Evolutionary conservation across 805 yeast species (phyloP), one percentile per base, ranked within the genome.

Genomic region (Saccharomyces eubayanus): DNA sequence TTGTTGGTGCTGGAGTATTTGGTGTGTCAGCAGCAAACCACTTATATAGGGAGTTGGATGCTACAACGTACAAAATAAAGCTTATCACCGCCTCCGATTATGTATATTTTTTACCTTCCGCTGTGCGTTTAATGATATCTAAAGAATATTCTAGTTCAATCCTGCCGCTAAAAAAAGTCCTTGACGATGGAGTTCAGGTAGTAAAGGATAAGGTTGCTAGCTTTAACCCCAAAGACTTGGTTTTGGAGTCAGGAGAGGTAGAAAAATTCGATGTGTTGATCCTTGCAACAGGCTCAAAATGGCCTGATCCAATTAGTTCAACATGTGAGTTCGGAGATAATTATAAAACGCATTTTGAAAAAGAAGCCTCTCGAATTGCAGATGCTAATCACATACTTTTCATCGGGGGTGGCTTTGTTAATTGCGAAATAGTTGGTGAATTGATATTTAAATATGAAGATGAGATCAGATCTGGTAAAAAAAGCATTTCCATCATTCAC

Each of bases 331-430:
- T 61, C 50, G 61, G 58, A 3, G 56, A 60, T 40, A 53, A 53
- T 24, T 53, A 57, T 40, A 43, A 54, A 14, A 47, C 28, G 1
- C 60, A 65, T 49, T 57, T 60, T 29, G 51, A 52, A 10, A 31
- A 49, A 6, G 56, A 58, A 28, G 52, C 50, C 20, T 55, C 57
- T 4, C 49, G 53, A 46, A 49, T 68, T 10, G 55, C 54, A 14
- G 46, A 50, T 4, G 68, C 71, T 0, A 60, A 64, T 24, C 53
- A 63, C 30, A 61, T 69, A 16, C 66, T 62, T 2, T 51, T 71
- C 24, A 55, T 69, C 16, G 74, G 74, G 41, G 74, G 71, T 21
- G 74, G 74, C 2, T 60, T 62, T 50, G 60, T 58, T 24, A 71
- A 66, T 30, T 56, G 56, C 21, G 74, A 71, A 53, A 36, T 70